Conservation (phyloP, 2,329 filamentous ascomycete species). For the Hymenoscyphus linearis region DNA sequence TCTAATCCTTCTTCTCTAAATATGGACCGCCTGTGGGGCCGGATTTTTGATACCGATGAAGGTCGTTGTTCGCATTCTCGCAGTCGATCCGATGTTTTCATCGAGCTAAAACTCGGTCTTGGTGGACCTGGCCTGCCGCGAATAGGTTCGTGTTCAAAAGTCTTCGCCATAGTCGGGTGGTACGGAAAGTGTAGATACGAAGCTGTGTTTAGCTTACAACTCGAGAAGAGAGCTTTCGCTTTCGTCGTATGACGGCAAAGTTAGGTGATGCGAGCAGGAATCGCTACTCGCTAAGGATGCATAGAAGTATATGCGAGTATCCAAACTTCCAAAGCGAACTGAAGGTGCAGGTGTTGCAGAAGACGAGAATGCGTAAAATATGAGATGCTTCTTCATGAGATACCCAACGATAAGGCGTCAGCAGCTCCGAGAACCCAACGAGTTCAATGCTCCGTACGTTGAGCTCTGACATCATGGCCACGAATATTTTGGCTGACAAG, state of each 20-base stretch:
- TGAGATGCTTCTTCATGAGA: not conserved
- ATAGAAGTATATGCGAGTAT: not conserved
- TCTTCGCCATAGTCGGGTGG: conserved; percentile 2
- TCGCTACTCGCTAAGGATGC: not conserved
- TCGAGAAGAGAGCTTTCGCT: not conserved
- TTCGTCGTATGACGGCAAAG: not conserved
- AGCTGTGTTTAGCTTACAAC: not conserved
- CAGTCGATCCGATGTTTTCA: conserved; percentile 22
- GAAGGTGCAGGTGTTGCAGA: not conserved
- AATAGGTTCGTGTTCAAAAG: conserved; percentile 11
- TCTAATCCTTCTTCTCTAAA: conserved; percentile 29
- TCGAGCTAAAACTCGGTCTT: conserved; percentile 21
- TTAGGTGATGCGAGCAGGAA: not conserved
- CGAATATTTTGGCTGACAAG: not conserved
- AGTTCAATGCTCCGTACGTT: not conserved
- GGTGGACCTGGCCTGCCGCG: conserved; percentile 11
- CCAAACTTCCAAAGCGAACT: not conserved
- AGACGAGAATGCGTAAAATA: not conserved
- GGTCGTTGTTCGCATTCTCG: conserved; percentile 18
- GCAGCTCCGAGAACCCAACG: not conserved
- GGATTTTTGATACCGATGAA: conserved; percentile 11
- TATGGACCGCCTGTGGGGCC: conserved; percentile 15
- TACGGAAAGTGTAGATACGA: not conserved
- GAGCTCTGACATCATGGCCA: not conserved
- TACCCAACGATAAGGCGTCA: not conserved